Percentiles rank a stretch among this genome's conserved stretches.
phyloP scores from a whole-genome alignment of 2,329 filamentous ascomycete species.

The Aspergillus nomiae region DNA sequence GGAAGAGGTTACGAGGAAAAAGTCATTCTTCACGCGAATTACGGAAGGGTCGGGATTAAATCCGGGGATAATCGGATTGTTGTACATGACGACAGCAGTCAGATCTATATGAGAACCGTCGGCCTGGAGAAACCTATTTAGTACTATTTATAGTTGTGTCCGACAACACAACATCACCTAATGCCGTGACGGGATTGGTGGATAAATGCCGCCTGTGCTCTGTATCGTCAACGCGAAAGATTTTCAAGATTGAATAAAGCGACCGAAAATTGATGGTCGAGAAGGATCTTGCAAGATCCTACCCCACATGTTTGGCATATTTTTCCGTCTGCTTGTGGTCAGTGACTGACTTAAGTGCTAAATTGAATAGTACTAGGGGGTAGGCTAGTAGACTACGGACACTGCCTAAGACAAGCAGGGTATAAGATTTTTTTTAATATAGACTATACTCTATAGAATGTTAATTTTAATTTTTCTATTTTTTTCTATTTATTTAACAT shows the following conservation, averaged over 20 bases:
- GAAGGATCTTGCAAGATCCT: neutral
- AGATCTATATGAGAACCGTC: neutral
- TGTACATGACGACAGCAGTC: neutral
- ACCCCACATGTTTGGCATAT: neutral
- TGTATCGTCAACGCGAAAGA: neutral
- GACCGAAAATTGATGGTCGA: neutral
- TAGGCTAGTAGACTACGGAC: too few species aligned
- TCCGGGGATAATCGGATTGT: constrained; percentile 33
- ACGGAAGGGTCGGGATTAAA: constrained; percentile 66
- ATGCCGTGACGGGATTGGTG: neutral
- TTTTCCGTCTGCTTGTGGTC: neutral
- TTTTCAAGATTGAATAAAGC: neutral
- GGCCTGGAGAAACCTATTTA: neutral
- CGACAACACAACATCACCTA: neutral
- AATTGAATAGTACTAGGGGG: too few species aligned
- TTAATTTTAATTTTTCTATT: too few species aligned
- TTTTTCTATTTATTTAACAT: too few species aligned
- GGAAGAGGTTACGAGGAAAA: constrained; percentile 62
- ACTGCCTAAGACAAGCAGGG: too few species aligned
- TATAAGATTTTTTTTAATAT: too few species aligned
- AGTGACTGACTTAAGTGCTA: neutral
- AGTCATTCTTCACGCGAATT: constrained; percentile 52
- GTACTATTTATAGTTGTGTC: neutral
- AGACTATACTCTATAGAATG: too few species aligned
- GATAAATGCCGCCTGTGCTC: neutral